phyloP scores from a whole-genome alignment of 2,329 filamentous ascomycete species.

The Cladosporium sp. region DNA sequence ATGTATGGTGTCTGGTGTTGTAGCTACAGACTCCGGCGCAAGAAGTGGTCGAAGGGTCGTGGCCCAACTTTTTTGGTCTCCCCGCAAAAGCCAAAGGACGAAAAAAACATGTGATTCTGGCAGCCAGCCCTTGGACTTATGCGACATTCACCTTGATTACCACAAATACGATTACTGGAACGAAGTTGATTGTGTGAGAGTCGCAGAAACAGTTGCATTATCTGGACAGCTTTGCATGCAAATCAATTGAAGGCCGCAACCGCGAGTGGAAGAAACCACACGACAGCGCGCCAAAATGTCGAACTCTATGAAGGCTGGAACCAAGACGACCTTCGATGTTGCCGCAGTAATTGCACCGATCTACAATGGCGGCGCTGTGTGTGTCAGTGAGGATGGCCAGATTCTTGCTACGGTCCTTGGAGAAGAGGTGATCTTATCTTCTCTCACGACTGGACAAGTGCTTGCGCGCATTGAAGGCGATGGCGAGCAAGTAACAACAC shows the following conservation, averaged over 20 bases:
- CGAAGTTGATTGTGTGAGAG: neutral
- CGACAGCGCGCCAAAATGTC: slow-evolving; percentile 41
- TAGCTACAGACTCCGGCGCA: neutral
- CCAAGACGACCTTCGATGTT: slow-evolving; percentile 87
- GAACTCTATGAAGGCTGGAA: slow-evolving; percentile 50
- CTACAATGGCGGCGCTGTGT: slow-evolving; percentile 86
- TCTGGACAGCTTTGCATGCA: neutral
- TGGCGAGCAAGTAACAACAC: slow-evolving; percentile 71
- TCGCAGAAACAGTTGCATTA: neutral
- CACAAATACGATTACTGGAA: neutral
- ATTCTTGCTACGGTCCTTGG: slow-evolving; percentile 87
- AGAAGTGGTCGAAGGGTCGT: neutral
- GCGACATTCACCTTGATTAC: neutral
- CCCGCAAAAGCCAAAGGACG: neutral
- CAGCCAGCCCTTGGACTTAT: neutral
- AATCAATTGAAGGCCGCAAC: neutral
- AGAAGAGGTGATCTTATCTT: slow-evolving; percentile 85
- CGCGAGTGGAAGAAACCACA: neutral
- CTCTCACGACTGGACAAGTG: slow-evolving; percentile 78
- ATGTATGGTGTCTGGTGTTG: neutral
- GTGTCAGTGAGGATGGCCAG: slow-evolving; percentile 76
- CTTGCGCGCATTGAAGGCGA: slow-evolving; percentile 82
- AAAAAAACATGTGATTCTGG: neutral
- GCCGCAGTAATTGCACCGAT: slow-evolving; percentile 84
- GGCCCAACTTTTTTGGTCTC: slow-evolving; percentile 1